phyloP scores from a whole-genome alignment of 1,284 basidiomycete genomes.

The Naganishia sp. region DNA sequence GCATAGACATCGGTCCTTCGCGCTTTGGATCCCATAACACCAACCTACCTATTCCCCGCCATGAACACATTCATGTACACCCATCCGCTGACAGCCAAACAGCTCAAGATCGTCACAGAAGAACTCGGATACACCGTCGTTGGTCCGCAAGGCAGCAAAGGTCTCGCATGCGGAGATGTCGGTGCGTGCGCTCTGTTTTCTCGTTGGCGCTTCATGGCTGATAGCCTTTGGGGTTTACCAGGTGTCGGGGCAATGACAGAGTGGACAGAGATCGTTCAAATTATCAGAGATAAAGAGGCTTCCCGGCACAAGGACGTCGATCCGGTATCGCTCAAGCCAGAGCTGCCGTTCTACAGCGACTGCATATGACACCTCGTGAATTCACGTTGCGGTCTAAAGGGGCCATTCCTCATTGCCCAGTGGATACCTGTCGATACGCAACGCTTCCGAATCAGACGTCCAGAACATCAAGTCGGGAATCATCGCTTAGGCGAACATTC shows the following conservation, averaged over 20 bases:
- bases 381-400: neutral
- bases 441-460: too few species aligned
- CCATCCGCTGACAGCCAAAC: constrained; percentile 85
- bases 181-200: constrained; percentile 58
- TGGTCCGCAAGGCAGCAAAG: constrained; percentile 62
- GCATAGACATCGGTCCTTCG: constrained; percentile 82
- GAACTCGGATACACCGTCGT: constrained; percentile 75
- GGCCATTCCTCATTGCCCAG: neutral
- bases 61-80: constrained; percentile 99
- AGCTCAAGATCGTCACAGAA: constrained; percentile 70
- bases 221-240: constrained; percentile 42
- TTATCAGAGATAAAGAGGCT: constrained; percentile 39
- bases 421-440: too few species aligned
- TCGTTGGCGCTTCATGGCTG: neutral
- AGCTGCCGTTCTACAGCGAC: constrained; percentile 14
- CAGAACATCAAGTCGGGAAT: too few species aligned
- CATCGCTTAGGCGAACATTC: too few species aligned
- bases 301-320: constrained; percentile 1
- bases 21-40: constrained; percentile 75
- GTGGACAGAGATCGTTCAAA: constrained; percentile 62
- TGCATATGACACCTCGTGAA: neutral
- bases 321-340: neutral
- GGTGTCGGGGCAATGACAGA: constrained; percentile 90
- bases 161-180: constrained; percentile 86
- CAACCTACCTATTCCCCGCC: constrained; percentile 88